Conservation (phyloP, 176 grass and related monocot species). For the Avena sativa region DNA sequence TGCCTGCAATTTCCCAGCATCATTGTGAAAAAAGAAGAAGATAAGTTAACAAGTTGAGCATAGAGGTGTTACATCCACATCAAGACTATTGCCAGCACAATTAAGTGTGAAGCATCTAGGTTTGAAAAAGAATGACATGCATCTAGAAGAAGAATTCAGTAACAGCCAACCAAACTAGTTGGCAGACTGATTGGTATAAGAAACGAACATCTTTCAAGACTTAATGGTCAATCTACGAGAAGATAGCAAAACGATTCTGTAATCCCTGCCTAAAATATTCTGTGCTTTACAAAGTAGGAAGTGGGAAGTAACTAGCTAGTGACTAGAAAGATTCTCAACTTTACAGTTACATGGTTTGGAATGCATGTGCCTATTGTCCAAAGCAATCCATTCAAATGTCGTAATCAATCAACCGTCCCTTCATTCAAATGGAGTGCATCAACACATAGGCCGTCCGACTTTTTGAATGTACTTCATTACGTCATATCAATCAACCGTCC, state of each 20-base stretch:
- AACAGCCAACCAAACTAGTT: conserved; percentile 14
- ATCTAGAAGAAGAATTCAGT: conserved; percentile 29
- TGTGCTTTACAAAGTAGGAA: not conserved
- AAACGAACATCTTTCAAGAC: conserved; percentile 27
- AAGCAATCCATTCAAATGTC: not conserved
- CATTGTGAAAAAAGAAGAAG: conserved; percentile 1
- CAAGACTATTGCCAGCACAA: not conserved
- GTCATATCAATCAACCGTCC: too few species aligned
- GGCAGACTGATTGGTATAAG: conserved; percentile 4
- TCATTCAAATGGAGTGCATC: not conserved
- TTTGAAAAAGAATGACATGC: conserved; percentile 28
- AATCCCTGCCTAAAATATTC: conserved; percentile 3
- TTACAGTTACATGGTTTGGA: not conserved
- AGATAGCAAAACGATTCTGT: not conserved
- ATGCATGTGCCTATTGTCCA: not conserved
- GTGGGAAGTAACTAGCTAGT: not conserved
- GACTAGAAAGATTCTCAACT: conserved; percentile 15
- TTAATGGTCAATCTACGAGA: not conserved
- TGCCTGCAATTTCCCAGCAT: not conserved
- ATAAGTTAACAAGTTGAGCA: not conserved
- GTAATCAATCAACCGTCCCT: too few species aligned
- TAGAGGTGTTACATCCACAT: conserved; percentile 5
- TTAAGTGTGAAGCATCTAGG: not conserved
- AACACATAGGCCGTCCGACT: not conserved
- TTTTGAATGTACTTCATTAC: not conserved